These are phyloP conservation scores for Aspergillus melleus DNA, from an alignment of 2,329 filamentous ascomycete genomes.

Conservation along the genomic window DNA sequence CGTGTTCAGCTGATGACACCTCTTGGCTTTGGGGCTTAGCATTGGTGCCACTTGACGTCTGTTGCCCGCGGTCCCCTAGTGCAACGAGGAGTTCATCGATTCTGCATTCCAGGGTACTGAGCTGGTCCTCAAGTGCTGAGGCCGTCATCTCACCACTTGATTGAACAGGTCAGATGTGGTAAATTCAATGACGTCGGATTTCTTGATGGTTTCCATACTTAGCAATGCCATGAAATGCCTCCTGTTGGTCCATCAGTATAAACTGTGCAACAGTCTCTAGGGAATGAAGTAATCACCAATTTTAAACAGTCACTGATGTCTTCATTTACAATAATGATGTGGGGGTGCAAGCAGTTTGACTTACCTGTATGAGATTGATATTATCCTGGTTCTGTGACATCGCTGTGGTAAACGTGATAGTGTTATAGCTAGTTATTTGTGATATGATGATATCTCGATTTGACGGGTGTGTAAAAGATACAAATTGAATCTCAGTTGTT, in stretches of 20 bases:
- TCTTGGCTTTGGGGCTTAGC: neutral
- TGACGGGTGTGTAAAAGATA: too few species aligned
- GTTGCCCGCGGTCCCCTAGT: slow-evolving; percentile 1
- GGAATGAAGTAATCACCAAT: neutral
- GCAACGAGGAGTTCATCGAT: slow-evolving; percentile 35
- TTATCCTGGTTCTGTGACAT: too few species aligned
- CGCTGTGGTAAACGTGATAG: too few species aligned
- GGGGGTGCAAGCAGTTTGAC: neutral
- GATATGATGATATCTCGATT: too few species aligned
- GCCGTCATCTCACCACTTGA: slow-evolving; percentile 57
- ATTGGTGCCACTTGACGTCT: neutral
- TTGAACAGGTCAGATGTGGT: slow-evolving; percentile 4
- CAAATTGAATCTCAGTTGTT: too few species aligned
- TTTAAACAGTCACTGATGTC: neutral
- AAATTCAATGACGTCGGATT: neutral
- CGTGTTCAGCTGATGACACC: slow-evolving; percentile 1
- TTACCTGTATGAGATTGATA: too few species aligned
- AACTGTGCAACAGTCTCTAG: neutral
- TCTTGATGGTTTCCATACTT: slow-evolving; percentile 7
- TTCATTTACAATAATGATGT: neutral
- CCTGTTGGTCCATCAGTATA: neutral
- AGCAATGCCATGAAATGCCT: slow-evolving; percentile 13
- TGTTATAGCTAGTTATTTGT: too few species aligned
- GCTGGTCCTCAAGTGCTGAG: slow-evolving; percentile 55
- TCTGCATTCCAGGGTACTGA: slow-evolving; percentile 55